Conservation (phyloP, 2,329 filamentous ascomycete genomes). For the Falciphora oryzae region DNA sequence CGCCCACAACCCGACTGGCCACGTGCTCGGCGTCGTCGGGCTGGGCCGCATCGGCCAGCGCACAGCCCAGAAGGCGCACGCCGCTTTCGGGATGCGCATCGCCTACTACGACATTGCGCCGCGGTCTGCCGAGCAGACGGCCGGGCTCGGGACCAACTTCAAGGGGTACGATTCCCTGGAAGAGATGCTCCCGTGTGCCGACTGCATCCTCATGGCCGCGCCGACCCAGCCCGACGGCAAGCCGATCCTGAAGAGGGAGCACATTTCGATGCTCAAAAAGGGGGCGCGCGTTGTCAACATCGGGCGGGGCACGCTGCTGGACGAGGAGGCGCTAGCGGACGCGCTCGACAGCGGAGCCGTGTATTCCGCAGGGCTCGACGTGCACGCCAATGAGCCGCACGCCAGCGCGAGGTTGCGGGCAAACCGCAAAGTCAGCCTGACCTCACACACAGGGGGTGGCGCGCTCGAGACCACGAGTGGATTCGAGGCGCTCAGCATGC, state of each 20-base stretch:
- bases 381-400: constrained; percentile 45
- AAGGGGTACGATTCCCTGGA: constrained; percentile 31
- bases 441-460: constrained; percentile 49
- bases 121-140: constrained; percentile 34
- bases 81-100: constrained; percentile 52
- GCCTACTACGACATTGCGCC: constrained; percentile 43
- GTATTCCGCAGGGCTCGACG: constrained; percentile 42
- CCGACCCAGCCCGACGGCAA: constrained; percentile 24
- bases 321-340: constrained; percentile 41
- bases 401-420: constrained; percentile 31
- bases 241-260: constrained; percentile 30
- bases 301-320: constrained; percentile 46
- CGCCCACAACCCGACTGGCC: constrained; percentile 42
- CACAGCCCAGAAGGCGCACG: constrained; percentile 48
- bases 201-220: constrained; percentile 47
- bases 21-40: constrained; percentile 52
- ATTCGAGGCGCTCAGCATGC: constrained; percentile 48
- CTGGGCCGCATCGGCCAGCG: constrained; percentile 49
- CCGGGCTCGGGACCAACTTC: constrained; percentile 33
- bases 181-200: constrained; percentile 37
- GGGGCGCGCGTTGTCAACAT: constrained; percentile 50
- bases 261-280: constrained; percentile 41
- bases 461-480: constrained; percentile 47
- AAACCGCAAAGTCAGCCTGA: constrained; percentile 33
- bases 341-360: constrained; percentile 41